Percentiles rank a stretch among this genome's conserved stretches.
Evolutionary conservation across 192 early-diverging fungal genomes (phyloP).

Genomic region (Coemansia sp.): DNA sequence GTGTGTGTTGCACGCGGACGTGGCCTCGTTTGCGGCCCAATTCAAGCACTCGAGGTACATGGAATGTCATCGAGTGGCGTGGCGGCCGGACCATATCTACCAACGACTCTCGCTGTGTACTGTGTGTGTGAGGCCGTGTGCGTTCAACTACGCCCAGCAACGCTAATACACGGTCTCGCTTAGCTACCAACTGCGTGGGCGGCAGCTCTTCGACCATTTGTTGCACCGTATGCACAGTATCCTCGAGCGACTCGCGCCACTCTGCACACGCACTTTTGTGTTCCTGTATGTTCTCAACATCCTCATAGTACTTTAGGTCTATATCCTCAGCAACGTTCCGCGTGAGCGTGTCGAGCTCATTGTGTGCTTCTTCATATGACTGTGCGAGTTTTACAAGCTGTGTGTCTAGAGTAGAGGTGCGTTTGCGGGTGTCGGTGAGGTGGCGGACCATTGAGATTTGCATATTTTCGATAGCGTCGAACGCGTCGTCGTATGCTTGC

Average conservation of each 20-base stretch:
- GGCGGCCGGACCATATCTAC: constrained; percentile 9
- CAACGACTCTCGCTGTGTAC: neutral
- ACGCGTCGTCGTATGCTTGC: constrained; percentile 49
- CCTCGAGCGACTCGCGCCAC: constrained; percentile 39
- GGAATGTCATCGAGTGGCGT: constrained; percentile 2
- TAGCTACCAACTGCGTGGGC: constrained; percentile 32
- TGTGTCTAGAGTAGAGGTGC: constrained; percentile 18
- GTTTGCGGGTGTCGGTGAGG: constrained; percentile 33
- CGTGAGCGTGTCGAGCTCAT: constrained; percentile 5
- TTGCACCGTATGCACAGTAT: constrained; percentile 29
- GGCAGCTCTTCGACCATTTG: constrained; percentile 40
- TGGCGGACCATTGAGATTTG: constrained; percentile 30
- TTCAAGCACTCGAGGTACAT: constrained; percentile 24
- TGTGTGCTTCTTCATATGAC: constrained; percentile 14
- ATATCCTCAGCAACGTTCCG: neutral
- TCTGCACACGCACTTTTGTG: constrained; percentile 6
- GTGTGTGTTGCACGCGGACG: constrained; percentile 28
- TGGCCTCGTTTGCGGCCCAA: constrained; percentile 47
- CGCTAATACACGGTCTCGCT: constrained; percentile 17
- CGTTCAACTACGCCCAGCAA: constrained; percentile 13
- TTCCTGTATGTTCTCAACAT: neutral
- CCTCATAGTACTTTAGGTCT: neutral
- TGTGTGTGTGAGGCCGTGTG: constrained; percentile 9
- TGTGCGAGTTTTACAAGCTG: neutral
- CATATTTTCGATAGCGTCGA: constrained; percentile 36